A percentile compares a stretch with the other conserved stretches of the same genome.
Conservation (phyloP, 2,329 filamentous ascomycete genomes). For the Mollisia scopiformis region DNA sequence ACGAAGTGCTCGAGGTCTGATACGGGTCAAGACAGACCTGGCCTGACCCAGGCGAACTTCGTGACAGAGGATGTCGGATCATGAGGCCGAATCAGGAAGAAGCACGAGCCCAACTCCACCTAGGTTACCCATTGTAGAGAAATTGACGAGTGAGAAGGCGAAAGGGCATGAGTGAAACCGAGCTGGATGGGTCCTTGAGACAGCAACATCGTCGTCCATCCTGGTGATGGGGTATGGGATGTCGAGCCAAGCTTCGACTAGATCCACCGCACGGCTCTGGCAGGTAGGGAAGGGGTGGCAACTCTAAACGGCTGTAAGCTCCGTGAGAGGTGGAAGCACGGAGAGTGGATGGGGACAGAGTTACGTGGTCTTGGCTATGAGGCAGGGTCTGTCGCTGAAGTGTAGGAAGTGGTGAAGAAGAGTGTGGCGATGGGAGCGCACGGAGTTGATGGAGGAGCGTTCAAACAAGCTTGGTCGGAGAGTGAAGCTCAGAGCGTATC, state of each 20-base stretch:
- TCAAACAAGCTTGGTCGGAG: conserved; percentile 3
- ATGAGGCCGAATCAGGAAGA: conserved; percentile 5
- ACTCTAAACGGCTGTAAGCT: conserved; percentile 16
- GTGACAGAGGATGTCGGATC: conserved; percentile 19
- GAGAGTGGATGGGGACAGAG: not conserved
- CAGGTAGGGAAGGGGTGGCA: conserved; percentile 11
- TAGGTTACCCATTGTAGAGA: not conserved
- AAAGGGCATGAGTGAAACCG: conserved; percentile 27
- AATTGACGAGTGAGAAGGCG: not conserved
- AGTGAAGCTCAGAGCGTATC: conserved; percentile 11
- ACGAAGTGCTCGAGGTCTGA: conserved; percentile 13
- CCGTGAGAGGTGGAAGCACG: conserved; percentile 1
- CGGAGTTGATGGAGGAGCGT: not conserved
- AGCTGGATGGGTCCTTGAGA: conserved; percentile 12
- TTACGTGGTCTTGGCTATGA: conserved; percentile 14
- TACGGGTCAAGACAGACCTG: conserved; percentile 12
- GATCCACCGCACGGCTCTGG: conserved; percentile 8
- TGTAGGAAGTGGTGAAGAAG: conserved; percentile 1
- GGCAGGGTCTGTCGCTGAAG: not conserved
- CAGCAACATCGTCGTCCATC: conserved; percentile 16
- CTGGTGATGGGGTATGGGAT: conserved; percentile 8
- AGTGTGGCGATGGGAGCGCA: not conserved
- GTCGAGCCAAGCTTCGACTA: conserved; percentile 17
- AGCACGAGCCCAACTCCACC: conserved; percentile 3
- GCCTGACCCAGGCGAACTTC: conserved; percentile 9